Evolutionary conservation across 2,329 filamentous ascomycete species (phyloP), one percentile per base, ranked within the genome.

Genomic region (Bipolaris oryzae): DNA sequence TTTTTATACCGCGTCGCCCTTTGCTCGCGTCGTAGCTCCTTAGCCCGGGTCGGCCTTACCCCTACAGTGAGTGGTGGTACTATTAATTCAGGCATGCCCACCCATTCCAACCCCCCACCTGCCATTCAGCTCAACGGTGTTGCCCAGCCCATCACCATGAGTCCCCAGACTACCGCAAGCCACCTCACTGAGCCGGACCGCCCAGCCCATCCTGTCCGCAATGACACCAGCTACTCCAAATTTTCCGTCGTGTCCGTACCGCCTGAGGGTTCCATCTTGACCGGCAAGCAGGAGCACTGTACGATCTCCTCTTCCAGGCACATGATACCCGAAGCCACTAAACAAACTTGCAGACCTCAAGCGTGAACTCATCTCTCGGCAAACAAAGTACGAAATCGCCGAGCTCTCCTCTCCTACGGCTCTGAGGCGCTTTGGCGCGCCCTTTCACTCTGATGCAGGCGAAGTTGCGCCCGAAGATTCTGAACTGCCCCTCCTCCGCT

Each of bases 221-320:
- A 44, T 66, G 71, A 76, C 60, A 73, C 73, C 31, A 71, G 59
- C 57, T 72, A 68, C 49, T 73, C 73, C 43, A 76, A 75, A 61
- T 64, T 72, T 39, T 81, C 80, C n/a, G 75, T 68, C 38, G 69
- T 74, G 57, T 81, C 80, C 23, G 72, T 78, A 53, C 81, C 82
- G 46, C 82, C 81, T n/a, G 79, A 81, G 33, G 84, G 83, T 20
- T 84, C 85, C 47, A 79, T 88, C 62, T 79, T 99, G 73, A 96
- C 93, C 0, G 95, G 95, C 66, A 98, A 97, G 80, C 94, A 99
- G 83, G 95, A 99, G 77, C 95, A 99, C 76, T 99, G 92, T 96
- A 76, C 69, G 88, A 58, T 37, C 37, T 48, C 38, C 59, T 41
- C 21, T 49, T 31, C 41, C 41, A 35, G 10, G n/a, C 34, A 42